Conservation (phyloP, 306 rosid genomes). For the Gillenia trifoliata region DNA sequence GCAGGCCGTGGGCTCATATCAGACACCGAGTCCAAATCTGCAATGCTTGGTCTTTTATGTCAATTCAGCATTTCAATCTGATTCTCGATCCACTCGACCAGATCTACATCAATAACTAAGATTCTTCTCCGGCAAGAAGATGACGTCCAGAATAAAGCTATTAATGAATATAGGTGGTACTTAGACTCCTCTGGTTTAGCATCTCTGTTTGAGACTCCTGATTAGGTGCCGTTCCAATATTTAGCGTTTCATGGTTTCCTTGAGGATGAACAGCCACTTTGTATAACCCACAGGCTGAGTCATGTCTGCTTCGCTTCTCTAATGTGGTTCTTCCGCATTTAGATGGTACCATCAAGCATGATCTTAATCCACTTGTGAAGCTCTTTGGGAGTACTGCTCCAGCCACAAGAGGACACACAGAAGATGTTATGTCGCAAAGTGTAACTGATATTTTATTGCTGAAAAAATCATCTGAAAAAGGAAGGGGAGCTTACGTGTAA, state of each 20-base stretch:
- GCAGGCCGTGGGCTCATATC: background rate
- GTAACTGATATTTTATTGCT: background rate
- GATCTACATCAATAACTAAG: background rate
- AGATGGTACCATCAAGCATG: conserved; percentile 86
- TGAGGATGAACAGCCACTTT: conserved; percentile 71
- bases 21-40: background rate
- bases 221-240: conserved; percentile 27
- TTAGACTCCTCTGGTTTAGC: conserved; percentile 36
- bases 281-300: conserved; percentile 70
- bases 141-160: background rate
- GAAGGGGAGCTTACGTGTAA: conserved; percentile 64
- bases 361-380: conserved; percentile 89
- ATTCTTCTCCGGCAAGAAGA: background rate
- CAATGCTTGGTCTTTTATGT: background rate
- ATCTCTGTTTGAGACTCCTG: conserved; percentile 35
- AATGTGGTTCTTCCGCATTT: conserved; percentile 73
- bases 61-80: background rate
- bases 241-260: conserved; percentile 85
- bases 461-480: conserved; percentile 7
- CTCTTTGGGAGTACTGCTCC: conserved; percentile 81
- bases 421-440: background rate
- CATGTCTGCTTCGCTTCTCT: conserved; percentile 77
- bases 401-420: conserved; percentile 11
- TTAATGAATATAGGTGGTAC: background rate
- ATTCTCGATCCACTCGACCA: background rate